Base-by-base conservation (phyloP, 1,139 yeast species). In the Trichomonascaceae sp. region DNA sequence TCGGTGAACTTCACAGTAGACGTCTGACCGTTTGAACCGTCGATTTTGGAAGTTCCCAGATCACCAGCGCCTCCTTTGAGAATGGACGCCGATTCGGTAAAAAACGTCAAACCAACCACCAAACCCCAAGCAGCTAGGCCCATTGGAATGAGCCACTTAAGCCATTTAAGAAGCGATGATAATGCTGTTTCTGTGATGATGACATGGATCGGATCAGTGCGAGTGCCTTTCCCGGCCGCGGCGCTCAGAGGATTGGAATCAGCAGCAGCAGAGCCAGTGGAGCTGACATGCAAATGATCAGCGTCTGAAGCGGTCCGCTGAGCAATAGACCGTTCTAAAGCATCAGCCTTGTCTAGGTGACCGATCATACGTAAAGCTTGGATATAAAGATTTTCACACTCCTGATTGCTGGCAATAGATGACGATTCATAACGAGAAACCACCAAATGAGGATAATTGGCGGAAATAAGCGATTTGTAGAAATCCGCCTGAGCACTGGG, bases 381-480 rank as follows among this genome's bases (percentile, higher is more conserved):
- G 55, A 83, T 74, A 68, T 93, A 93, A 50, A 87, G 73, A 57
- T 78, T 78, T 53, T 90, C 83, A 71, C 97, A 86, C 60, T 87
- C 96, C 1, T 82, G 77, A 55, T 86, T 83, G 19, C 84, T 75
- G 10, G 96, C 95, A 53, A 93, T 88, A 8, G 96, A 96, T 0
- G 95, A 86, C 5, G 96, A 85, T 68, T 93, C 98, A 69, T 81
- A 95, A 57, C 99, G 80, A 55, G 95, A 86, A 8, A 90, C 90
- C 7, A 93, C 96, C 54, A 93, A 84, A 61, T 90, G 96, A 10
- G 99, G 98, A 67, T 90, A 91, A 70, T 87, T 86, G 51, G 91
- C 80, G 54, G 81, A 81, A 61, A 93, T 70, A 53, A 91, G 74
- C 20, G 82, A 77, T 60, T 79, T 79, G 73, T 93, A 93, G 63